Evolutionary conservation across 2,329 filamentous ascomycete species (phyloP).

Genomic region (Sarocladium kiliense): DNA sequence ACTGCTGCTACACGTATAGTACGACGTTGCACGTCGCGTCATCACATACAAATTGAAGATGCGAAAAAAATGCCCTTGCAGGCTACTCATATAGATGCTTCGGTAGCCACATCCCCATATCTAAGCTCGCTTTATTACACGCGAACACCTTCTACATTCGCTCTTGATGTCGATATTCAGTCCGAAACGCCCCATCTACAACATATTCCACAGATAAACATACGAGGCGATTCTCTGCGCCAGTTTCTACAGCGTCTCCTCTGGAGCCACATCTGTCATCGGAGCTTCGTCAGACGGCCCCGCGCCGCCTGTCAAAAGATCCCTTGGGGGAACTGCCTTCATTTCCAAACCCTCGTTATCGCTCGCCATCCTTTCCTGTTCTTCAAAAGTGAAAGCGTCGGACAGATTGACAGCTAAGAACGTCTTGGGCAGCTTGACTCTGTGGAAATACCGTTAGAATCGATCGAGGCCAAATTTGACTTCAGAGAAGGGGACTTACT

Average conservation of each 20-base stretch:
- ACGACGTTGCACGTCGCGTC: too few relatives aligned
- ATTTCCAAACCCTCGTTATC: conserved; percentile 45
- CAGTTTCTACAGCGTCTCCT: background rate
- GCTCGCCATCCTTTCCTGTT: conserved; percentile 45
- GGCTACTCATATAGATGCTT: background rate
- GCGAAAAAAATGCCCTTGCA: too few relatives aligned
- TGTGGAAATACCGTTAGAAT: conserved; percentile 21
- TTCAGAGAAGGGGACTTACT: conserved; percentile 51
- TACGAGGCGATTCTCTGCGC: background rate
- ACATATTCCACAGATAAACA: too few relatives aligned
- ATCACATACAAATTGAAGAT: too few relatives aligned
- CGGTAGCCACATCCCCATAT: background rate
- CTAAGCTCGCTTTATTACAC: background rate
- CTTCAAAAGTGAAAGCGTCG: conserved; percentile 56
- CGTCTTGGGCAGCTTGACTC: conserved; percentile 61
- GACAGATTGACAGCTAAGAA: conserved; percentile 62
- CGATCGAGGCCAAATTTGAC: conserved; percentile 7
- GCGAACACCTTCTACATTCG: too few relatives aligned
- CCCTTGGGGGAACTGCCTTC: conserved; percentile 30
- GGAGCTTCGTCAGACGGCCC: background rate
- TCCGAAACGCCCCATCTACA: too few relatives aligned
- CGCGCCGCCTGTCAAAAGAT: conserved; percentile 17
- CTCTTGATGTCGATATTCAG: too few relatives aligned
- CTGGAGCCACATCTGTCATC: background rate
- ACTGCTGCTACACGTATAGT: too few relatives aligned